Base-by-base conservation (phyloP, 1,139 yeast genomes). In the Debaryomyces nepalensis region DNA sequence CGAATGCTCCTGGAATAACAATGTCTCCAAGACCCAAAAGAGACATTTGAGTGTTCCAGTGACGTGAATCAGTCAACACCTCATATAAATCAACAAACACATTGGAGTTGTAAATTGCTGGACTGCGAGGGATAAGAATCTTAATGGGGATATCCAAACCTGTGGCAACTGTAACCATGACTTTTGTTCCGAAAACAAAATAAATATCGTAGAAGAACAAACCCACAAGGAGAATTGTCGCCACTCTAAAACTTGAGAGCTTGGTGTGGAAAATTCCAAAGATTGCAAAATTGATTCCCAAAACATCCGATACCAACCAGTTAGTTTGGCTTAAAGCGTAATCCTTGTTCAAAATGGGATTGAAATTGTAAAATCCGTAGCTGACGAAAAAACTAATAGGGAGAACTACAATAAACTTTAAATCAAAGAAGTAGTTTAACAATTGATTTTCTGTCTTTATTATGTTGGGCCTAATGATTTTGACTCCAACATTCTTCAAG, bases 131-230 rank as follows among this genome's bases (percentile, higher is more conserved):
- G n/a, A 79, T 58, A 11, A 67, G 52, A n/a, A 81, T 47, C 55
- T 79, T 79, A 39, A 76, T 66, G 1, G 89, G 89, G 8, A 78
- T 66, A n/a, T 80, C 77, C 19, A 83, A 54, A 5, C 57, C 59
- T 3, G 75, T 71, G 3, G 88, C 89, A 15, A 84, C 89, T 1
- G 80, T 70, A 36, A 74, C 66, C 90, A 84, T 84, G 9, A 82
- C 68, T 37, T 77, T 71, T 0, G 87, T 75, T 3, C 76, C 78
- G 59, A 82, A 84, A 1, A 84, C 90, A 63, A 84, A 84, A 54
- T 73, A 81, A 31, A 82, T 71, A 55, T 84, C 90, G 58, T 84
- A 84, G 29, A 77, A 47, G 53, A 84, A 82, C 35, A 84, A 68
- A 1, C 77, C 77, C 1, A 55, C 43, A 19, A 84, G 61, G 34